A percentile compares a stretch with the other conserved stretches of the same genome.
Evolutionary conservation across 495 filamentous ascomycete genomes (phyloP).

Genomic region (Apodospora peruviana): DNA sequence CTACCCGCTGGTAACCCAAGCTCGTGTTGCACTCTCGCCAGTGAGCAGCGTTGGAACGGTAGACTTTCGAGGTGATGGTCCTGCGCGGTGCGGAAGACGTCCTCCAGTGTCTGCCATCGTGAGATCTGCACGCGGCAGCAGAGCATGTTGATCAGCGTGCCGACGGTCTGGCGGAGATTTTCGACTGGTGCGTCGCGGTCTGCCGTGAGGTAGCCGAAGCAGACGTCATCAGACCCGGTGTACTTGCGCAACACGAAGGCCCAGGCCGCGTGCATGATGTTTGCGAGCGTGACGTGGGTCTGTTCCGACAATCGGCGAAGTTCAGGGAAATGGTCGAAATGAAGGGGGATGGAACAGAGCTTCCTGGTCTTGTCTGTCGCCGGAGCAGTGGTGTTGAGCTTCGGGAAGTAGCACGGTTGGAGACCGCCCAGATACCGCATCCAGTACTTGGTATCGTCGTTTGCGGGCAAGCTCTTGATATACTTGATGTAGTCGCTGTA

Average conservation of each 20-base stretch:
- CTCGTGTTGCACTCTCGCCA: slow-evolving; percentile 52
- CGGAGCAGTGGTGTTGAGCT: slow-evolving; percentile 4
- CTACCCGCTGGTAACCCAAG: slow-evolving; percentile 45
- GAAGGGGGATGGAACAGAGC: slow-evolving; percentile 4
- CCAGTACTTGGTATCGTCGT: slow-evolving; percentile 49
- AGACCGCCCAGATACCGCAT: slow-evolving; percentile 41
- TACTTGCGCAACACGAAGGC: slow-evolving; percentile 28
- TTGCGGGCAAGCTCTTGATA: slow-evolving; percentile 29
- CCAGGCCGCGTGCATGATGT: slow-evolving; percentile 38
- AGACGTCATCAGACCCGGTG: slow-evolving; percentile 28
- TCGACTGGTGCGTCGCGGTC: slow-evolving; percentile 42
- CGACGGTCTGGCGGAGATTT: slow-evolving; percentile 39
- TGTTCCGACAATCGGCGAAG: slow-evolving; percentile 16
- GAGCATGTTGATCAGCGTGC: slow-evolving; percentile 54
- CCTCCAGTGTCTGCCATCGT: slow-evolving; percentile 24
- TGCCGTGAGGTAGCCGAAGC: slow-evolving; percentile 53
- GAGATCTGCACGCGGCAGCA: slow-evolving; percentile 38
- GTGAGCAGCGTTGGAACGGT: slow-evolving; percentile 46
- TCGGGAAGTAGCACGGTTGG: slow-evolving; percentile 49
- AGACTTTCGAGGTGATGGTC: slow-evolving; percentile 44
- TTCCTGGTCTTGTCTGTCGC: background rate
- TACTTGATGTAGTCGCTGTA: slow-evolving; percentile 53
- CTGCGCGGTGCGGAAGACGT: slow-evolving; percentile 42
- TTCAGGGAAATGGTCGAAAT: slow-evolving; percentile 14
- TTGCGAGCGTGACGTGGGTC: slow-evolving; percentile 19